Evolutionary conservation across 495 filamentous ascomycete genomes (phyloP), one percentile per base, ranked within the genome.

Genomic region (Penicillium ucsense): DNA sequence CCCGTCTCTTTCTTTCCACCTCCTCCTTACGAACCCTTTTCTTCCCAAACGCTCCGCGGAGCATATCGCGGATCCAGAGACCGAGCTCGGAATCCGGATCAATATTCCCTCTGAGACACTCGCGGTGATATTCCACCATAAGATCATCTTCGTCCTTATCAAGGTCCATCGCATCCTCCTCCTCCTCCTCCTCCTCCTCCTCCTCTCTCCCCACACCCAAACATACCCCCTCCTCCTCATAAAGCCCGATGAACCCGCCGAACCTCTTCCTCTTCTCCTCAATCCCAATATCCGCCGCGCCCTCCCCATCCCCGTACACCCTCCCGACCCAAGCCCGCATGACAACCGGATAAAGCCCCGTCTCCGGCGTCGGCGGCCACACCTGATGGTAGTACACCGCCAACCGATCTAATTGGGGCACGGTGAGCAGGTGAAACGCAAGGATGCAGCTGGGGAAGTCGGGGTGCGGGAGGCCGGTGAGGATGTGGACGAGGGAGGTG

Each of bases 311-410:
- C 20, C 4, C 38, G 38, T 2, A 59, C 53, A 0, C 65, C 60
- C 6, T 75, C 36, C 74, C 71, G 68, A 6, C 36, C 74, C 71
- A 68, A 6, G 65, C 50, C 9, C 52, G 51, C 4, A 82, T 73
- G 2, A 43, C 54, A n/a, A 66, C 75, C 3, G 88, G 88, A 60
- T 94, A 92, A n/a, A 66, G 57, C 35, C 45, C 43, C 2, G 77
- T 82, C 56, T 68, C 78, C 0, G 46, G 50, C 11, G 61, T 64
- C 53, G 36, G 80, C 70, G 43, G 82, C 75, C 51, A 67, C 39
- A 76, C 69, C 60, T 95, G 88, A 63, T 89, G 82, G 65, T 88
- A 92, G 61, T 85, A 83, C 35, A 71, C 66, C 6, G 87, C 86
- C 5, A 94, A 79, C 34, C 61, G 61, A 57, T 94, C 86, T 37